Conservation (phyloP, 106 monocot genomes). For the Dendrobium huoshanense region DNA sequence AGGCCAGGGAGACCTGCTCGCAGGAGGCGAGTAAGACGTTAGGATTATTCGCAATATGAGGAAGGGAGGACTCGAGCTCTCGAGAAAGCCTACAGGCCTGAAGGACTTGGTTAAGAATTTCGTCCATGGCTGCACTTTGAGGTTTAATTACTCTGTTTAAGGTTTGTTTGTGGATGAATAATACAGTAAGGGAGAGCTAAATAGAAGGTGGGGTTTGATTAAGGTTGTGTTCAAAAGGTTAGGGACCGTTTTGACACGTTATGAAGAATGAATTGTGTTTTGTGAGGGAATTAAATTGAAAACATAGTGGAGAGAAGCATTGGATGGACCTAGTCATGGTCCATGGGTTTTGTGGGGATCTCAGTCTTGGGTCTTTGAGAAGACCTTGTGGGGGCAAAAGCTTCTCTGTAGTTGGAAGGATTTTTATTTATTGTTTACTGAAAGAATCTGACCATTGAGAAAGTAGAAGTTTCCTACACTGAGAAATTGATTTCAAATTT, state of each 20-base stretch:
- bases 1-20: conserved; percentile 1
- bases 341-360: not conserved
- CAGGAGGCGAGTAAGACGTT: not conserved
- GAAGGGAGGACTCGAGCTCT: not conserved
- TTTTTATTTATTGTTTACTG: not conserved
- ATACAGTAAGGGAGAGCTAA: not conserved
- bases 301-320: not conserved
- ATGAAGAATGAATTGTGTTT: not conserved
- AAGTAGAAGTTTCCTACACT: not conserved
- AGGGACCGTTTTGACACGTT: not conserved
- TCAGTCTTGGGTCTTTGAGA: not conserved
- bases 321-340: not conserved
- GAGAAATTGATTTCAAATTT: not conserved
- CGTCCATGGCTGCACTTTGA: not conserved
- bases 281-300: not conserved
- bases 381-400: not conserved
- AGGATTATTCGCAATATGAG: not conserved
- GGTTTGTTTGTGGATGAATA: not conserved
- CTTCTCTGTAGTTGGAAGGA: not conserved
- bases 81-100: not conserved
- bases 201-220: not conserved
- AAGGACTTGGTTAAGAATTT: not conserved
- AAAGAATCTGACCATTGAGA: not conserved
- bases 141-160: not conserved
- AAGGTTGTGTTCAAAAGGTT: not conserved